Base-by-base conservation (phyloP, 371 early-diverging fungal genomes). In the Saksenaea oblongispora region DNA sequence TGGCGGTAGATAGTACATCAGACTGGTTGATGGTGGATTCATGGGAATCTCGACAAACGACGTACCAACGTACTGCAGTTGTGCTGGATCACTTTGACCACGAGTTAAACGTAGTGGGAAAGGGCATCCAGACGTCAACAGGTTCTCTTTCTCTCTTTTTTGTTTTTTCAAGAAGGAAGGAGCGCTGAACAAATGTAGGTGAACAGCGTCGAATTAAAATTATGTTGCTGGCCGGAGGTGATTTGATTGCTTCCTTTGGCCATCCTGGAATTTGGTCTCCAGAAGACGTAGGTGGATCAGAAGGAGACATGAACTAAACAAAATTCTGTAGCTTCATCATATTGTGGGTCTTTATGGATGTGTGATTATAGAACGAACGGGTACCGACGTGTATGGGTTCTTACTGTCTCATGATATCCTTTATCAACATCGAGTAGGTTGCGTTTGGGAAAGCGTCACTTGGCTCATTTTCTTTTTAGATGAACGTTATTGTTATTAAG, bases 171-270 rank as follows among this genome's bases (percentile, higher is more conserved):
- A 10, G 35, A 9, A 55, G 39, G 14, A 11, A 34, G 9, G 10
- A 14, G 26, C 39, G 15, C 17, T 26, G 22, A 44, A 51, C 39
- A 44, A 44, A 56, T 67, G 47, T 22, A 79, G 82, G 82, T 3
- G 64, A 84, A 39, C 64, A 62, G 55, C 84, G 83, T 51, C 73
- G 76, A 36, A 89, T 95, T 57, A 84, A 87, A 60, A 90, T 98
- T 35, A 89, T 98, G 88, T 80, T 98, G 24, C 80, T 98, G 58
- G 98, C 99, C 31, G 99, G 99, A 37, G 98, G 97, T 53, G 99
- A 98, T 71, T 76, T 98, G 54, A 97, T 98, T 28, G 91, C 97
- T 66, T 94, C 95, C 3, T 96, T 98, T 81, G 94, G 93, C 5
- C 86, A 88, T 37, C 95, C 95, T 5, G 89, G 91, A 58, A 88